These are phyloP conservation scores for Dendrocalamus latiflorus DNA, from an alignment of 202 grass and related monocot species.

Conservation along the genomic window DNA sequence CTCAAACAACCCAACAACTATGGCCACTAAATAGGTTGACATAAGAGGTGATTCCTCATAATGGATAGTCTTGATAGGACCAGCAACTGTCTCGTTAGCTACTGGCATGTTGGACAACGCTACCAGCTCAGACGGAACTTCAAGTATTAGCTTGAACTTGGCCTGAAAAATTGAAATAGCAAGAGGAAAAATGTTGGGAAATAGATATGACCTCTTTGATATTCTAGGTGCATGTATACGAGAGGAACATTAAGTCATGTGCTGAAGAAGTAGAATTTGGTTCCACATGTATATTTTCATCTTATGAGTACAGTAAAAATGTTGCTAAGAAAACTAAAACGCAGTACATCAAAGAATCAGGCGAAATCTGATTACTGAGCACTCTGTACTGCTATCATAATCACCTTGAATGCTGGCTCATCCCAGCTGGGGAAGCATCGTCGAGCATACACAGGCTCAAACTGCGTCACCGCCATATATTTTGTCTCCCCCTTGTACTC, in stretches of 20 bases:
- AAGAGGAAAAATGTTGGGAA: background rate
- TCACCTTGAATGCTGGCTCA: slow-evolving; percentile 78
- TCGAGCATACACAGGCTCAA: slow-evolving; percentile 70
- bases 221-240: background rate
- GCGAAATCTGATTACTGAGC: slow-evolving; percentile 5
- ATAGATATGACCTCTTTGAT: background rate
- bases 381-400: background rate
- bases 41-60: slow-evolving; percentile 81
- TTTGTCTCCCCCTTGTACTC: slow-evolving; percentile 41
- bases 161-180: background rate
- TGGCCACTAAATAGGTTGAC: slow-evolving; percentile 90
- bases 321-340: background rate
- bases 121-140: slow-evolving; percentile 56
- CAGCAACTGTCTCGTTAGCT: slow-evolving; percentile 27
- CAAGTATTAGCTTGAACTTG: slow-evolving; percentile 44
- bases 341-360: background rate
- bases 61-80: slow-evolving; percentile 43
- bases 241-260: slow-evolving; percentile 18
- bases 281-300: background rate
- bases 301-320: background rate
- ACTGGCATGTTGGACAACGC: slow-evolving; percentile 79
- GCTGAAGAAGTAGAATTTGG: background rate
- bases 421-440: slow-evolving; percentile 88
- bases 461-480: slow-evolving; percentile 83
- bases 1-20: slow-evolving; percentile 77